Evolutionary conservation across 495 filamentous ascomycete species (phyloP).

Genomic region (Amphirosellinia nigrospora): DNA sequence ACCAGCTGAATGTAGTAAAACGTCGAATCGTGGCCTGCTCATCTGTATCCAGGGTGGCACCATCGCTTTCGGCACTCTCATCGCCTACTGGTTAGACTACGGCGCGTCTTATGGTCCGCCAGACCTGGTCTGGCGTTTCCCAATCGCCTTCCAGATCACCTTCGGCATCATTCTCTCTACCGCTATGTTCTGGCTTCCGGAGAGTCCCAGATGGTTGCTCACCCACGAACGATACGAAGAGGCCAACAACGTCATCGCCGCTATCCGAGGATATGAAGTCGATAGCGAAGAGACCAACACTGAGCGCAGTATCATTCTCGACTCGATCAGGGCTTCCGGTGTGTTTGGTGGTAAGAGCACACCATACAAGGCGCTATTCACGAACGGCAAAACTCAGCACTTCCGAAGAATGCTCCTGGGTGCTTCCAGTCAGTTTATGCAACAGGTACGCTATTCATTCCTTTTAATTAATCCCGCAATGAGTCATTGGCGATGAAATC

Average conservation of each 20-base stretch:
- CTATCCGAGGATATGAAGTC: constrained; percentile 66
- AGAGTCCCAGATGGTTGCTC: constrained; percentile 79
- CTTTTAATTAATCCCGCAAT: not conserved
- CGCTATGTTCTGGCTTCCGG: constrained; percentile 71
- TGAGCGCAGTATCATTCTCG: constrained; percentile 67
- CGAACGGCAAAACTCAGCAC: constrained; percentile 68
- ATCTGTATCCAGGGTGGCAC: constrained; percentile 85
- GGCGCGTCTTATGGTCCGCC: constrained; percentile 71
- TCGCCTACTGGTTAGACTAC: constrained; percentile 87
- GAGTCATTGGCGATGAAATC: not conserved
- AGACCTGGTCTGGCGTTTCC: constrained; percentile 77
- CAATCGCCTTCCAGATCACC: constrained; percentile 80
- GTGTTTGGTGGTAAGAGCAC: constrained; percentile 59
- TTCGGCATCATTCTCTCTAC: constrained; percentile 71
- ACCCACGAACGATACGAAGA: constrained; percentile 70
- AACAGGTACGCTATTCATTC: constrained; percentile 61
- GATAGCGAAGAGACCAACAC: constrained; percentile 60
- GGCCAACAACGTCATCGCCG: constrained; percentile 70
- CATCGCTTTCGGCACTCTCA: constrained; percentile 78
- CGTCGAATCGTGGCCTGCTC: constrained; percentile 77
- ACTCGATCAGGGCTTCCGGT: constrained; percentile 70
- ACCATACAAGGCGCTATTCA: constrained; percentile 62
- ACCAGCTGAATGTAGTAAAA: constrained; percentile 67
- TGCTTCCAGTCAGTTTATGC: constrained; percentile 71
- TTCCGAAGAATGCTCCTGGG: constrained; percentile 69